Evolutionary conservation across 306 rosid species (phyloP), one percentile per base, ranked within the genome.

Genomic region (Abrus precatorius): DNA sequence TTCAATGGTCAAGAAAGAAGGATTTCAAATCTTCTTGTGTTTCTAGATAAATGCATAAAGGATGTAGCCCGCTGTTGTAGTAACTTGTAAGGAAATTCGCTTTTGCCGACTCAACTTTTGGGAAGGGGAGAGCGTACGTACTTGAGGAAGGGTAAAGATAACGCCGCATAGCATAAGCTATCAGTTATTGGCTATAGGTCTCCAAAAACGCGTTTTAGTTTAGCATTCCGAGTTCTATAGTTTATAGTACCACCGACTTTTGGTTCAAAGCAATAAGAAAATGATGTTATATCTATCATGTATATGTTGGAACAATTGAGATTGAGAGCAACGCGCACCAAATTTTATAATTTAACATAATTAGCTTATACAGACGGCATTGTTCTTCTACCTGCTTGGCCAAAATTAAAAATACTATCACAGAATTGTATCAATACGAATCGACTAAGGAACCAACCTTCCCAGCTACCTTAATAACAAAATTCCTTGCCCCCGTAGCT

Each of bases 401-500:
- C 50, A 49, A 48, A 49, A 49, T 10, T 68, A 4, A 11, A 40
- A 47, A 33, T 44, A 9, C 29, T 27, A 48, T 34, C 62, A 57
- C 14, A 60, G 69, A 57, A 79, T 12, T 12, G 32, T 47, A 59
- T 34, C 63, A 34, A 45, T 30, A 80, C 7, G 29, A 56, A 49
- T 14, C 41, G 47, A 47, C 20, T 20, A 62, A 2, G 47, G 30
- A 30, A 43, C 77, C 74, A 56, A 34, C 69, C 69, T 61, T 49
- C 29, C 68, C 77, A 60, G 48, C 78, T 45, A 53, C 27, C 61
- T 33, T 57, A 57, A 70, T 60, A 47, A 33, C n/a, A 63, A 64
- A 62, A 62, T 33, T 44, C 36, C 33, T 43, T 27, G 52, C 55
- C 44, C n/a, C 13, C 12, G 20, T 48, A 43, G 5, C 56, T 6